These are phyloP conservation scores for Sporopachydermia cereana DNA, from an alignment of 1,139 yeast genomes.

Conservation along the genomic window DNA sequence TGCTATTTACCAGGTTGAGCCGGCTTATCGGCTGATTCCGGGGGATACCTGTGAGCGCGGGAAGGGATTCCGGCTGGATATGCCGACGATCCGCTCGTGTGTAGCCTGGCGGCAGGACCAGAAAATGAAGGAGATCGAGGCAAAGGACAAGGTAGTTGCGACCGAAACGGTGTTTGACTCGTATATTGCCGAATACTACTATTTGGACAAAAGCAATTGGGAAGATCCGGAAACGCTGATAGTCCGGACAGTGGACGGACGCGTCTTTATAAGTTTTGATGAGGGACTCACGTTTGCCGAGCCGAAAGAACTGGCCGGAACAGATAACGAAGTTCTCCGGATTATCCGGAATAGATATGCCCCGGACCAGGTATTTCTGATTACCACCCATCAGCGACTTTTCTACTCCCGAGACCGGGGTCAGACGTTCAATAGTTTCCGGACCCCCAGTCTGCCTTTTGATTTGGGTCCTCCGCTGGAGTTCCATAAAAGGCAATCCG, in stretches of 20 bases:
- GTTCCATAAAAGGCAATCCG: slow-evolving; percentile 45
- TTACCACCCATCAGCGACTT: slow-evolving; percentile 38
- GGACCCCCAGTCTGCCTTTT: slow-evolving; percentile 41
- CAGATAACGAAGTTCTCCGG: slow-evolving; percentile 38
- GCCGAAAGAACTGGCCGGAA: slow-evolving; percentile 25
- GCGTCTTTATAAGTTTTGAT: slow-evolving; percentile 57
- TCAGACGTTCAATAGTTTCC: slow-evolving; percentile 31
- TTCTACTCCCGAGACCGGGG: slow-evolving; percentile 64
- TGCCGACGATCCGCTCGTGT: slow-evolving; percentile 14
- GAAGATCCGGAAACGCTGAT: slow-evolving; percentile 60
- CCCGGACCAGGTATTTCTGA: slow-evolving; percentile 52
- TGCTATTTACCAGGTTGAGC: slow-evolving; percentile 9
- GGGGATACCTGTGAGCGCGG: slow-evolving; percentile 36
- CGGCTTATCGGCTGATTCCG: slow-evolving; percentile 29
- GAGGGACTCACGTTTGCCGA: slow-evolving; percentile 60
- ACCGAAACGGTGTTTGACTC: slow-evolving; percentile 17
- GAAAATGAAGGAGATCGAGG: not conserved
- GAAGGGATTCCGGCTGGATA: slow-evolving; percentile 16
- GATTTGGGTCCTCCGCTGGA: slow-evolving; percentile 23
- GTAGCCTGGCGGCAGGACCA: slow-evolving; percentile 7
- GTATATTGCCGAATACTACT: slow-evolving; percentile 40
- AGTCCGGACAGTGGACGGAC: slow-evolving; percentile 39
- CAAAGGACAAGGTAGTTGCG: not conserved
- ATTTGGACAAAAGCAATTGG: slow-evolving; percentile 32
- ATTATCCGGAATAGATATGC: slow-evolving; percentile 49